Percentiles rank a stretch among this genome's conserved stretches.
Conservation (phyloP, 2,329 filamentous ascomycete genomes). For the Microcyclosporella mali region DNA sequence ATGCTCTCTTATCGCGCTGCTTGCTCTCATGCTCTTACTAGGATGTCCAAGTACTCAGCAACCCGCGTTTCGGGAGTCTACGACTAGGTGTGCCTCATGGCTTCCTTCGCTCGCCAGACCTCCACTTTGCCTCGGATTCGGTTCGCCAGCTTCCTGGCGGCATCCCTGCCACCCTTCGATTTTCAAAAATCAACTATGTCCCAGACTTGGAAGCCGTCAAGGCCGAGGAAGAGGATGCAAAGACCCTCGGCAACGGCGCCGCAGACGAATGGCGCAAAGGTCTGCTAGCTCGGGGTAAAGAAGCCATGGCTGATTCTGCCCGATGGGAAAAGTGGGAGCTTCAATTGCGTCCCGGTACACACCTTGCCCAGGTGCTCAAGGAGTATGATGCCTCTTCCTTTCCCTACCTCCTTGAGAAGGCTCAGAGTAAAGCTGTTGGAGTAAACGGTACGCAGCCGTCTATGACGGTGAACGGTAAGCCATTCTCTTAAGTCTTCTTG, state of each 20-base stretch:
- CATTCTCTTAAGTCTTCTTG: slow-evolving; percentile 6
- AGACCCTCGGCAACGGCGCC: slow-evolving; percentile 59
- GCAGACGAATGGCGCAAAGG: slow-evolving; percentile 76
- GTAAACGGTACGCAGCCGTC: slow-evolving; percentile 17
- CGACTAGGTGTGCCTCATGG: slow-evolving; percentile 64
- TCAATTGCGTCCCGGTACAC: slow-evolving; percentile 22
- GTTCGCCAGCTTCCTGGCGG: slow-evolving; percentile 48
- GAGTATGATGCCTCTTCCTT: slow-evolving; percentile 30
- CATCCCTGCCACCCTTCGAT: slow-evolving; percentile 42
- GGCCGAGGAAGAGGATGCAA: slow-evolving; percentile 57
- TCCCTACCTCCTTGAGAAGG: slow-evolving; percentile 16
- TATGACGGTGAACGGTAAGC: slow-evolving; percentile 24
- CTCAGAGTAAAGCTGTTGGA: slow-evolving; percentile 20
- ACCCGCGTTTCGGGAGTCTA: slow-evolving; percentile 41
- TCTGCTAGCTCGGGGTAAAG: slow-evolving; percentile 57
- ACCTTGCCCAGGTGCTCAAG: slow-evolving; percentile 27
- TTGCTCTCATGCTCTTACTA: slow-evolving; percentile 31
- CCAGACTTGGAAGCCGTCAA: slow-evolving; percentile 58
- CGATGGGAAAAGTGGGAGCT: slow-evolving; percentile 72
- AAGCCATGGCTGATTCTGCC: slow-evolving; percentile 54
- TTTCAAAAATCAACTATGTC: slow-evolving; percentile 62
- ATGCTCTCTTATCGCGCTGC: neutral
- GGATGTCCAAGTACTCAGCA: slow-evolving; percentile 63
- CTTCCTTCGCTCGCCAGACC: slow-evolving; percentile 53
- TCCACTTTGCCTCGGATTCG: slow-evolving; percentile 54